These are phyloP conservation scores for Myriosclerotinia duriaeana DNA, from an alignment of 2,329 filamentous ascomycete species.

Conservation along the genomic window DNA sequence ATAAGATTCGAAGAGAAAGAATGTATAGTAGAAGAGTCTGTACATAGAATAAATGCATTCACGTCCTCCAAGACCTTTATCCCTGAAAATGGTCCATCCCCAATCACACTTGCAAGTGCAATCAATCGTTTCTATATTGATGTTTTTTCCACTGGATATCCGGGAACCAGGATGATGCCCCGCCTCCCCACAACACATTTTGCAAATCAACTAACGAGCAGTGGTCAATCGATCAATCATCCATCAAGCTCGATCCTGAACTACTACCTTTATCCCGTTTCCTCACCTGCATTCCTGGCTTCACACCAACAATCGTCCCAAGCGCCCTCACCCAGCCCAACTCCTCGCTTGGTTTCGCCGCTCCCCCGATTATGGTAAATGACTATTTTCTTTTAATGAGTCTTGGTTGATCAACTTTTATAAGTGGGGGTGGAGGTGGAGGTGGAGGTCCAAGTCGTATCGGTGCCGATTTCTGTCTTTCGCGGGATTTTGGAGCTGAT, in stretches of 20 bases:
- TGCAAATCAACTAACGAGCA: background rate
- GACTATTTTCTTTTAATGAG: background rate
- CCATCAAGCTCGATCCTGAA: slow-evolving; percentile 1
- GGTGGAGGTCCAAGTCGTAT: background rate
- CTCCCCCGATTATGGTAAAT: background rate
- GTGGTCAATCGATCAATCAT: background rate
- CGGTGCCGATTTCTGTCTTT: background rate
- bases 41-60: slow-evolving; percentile 23
- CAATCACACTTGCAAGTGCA: slow-evolving; percentile 7
- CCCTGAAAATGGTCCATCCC: background rate
- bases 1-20: background rate
- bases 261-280: background rate
- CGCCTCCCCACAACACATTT: background rate
- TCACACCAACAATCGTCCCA: slow-evolving; percentile 17
- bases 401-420: too few relatives aligned
- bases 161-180: too few relatives aligned
- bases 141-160: too few relatives aligned
- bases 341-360: background rate
- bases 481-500: background rate
- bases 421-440: too few relatives aligned
- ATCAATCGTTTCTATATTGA: background rate
- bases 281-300: slow-evolving; percentile 4
- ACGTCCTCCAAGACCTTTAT: background rate
- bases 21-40: slow-evolving; percentile 23
- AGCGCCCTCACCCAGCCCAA: slow-evolving; percentile 15